A percentile compares a stretch with the other conserved stretches of the same genome.
phyloP scores from a whole-genome alignment of 1,284 basidiomycete species.

The Ustilago tritici region DNA sequence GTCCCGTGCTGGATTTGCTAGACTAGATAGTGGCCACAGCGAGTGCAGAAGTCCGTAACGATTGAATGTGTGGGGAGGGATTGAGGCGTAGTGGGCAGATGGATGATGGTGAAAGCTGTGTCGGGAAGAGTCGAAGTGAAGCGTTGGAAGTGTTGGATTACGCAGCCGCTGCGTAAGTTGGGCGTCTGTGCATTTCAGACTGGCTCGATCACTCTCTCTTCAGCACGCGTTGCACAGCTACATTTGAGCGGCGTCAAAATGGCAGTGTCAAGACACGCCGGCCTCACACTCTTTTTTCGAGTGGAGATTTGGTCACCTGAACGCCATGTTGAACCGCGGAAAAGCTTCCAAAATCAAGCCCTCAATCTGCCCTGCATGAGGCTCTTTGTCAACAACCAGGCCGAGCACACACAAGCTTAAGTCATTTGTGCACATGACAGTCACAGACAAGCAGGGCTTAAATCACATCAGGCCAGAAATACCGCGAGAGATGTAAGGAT shows the following conservation, averaged over 20 bases:
- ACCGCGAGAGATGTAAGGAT: neutral
- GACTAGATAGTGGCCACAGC: too few relatives aligned
- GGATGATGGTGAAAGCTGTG: neutral
- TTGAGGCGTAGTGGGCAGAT: neutral
- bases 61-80: neutral
- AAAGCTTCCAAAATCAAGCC: neutral
- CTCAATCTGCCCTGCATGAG: neutral
- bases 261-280: neutral
- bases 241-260: neutral
- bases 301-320: neutral
- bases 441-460: too few relatives aligned
- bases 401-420: neutral
- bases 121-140: neutral
- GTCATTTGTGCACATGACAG: too few relatives aligned
- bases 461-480: neutral
- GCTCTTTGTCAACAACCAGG: neutral
- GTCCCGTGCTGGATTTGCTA: too few relatives aligned
- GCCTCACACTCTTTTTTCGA: neutral
- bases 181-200: slow-evolving; percentile 17
- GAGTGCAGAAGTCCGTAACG: too few relatives aligned
- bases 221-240: slow-evolving; percentile 10
- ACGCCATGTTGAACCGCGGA: neutral
- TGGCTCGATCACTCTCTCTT: slow-evolving; percentile 16
- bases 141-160: slow-evolving; percentile 10
- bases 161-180: slow-evolving; percentile 16